phyloP scores from a whole-genome alignment of 2,329 filamentous ascomycete species.

The Podosphaera aphanis region DNA sequence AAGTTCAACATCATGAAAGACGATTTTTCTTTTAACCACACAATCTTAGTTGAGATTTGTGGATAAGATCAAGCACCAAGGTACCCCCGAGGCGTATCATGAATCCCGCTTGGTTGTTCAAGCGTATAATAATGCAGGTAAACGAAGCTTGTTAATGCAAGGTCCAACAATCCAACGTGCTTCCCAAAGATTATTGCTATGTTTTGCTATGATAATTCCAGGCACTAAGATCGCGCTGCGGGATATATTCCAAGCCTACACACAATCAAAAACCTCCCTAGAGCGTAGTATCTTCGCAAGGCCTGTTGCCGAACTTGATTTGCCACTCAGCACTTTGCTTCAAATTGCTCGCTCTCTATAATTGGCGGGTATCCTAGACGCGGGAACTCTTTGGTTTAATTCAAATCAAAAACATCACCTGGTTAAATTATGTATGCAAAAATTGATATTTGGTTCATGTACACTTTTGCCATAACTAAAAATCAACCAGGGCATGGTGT shows the following conservation, averaged over 20 bases:
- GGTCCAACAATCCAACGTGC: slow-evolving; percentile 3
- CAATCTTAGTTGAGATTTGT: slow-evolving; percentile 3
- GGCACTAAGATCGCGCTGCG: not conserved
- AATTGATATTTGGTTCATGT: slow-evolving; percentile 3
- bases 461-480: not conserved
- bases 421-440: slow-evolving; percentile 1
- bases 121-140: slow-evolving; percentile 3
- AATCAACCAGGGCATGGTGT: not conserved
- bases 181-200: slow-evolving; percentile 1
- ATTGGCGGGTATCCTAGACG: slow-evolving; percentile 3
- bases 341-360: slow-evolving; percentile 5
- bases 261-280: not conserved
- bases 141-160: slow-evolving; percentile 2
- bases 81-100: not conserved
- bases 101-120: slow-evolving; percentile 1
- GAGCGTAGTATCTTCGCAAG: not conserved
- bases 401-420: slow-evolving; percentile 4
- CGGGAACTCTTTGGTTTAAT: slow-evolving; percentile 4
- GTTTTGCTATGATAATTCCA: not conserved
- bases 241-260: slow-evolving; percentile 1
- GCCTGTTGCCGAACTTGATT: not conserved
- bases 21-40: slow-evolving; percentile 3
- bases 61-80: slow-evolving; percentile 4
- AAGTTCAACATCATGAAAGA: slow-evolving; percentile 1
- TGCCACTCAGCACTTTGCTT: not conserved